These are phyloP conservation scores for Tetragonia tetragonoides DNA, from an alignment of 148 eudicot genomes.

Conservation along the genomic window DNA sequence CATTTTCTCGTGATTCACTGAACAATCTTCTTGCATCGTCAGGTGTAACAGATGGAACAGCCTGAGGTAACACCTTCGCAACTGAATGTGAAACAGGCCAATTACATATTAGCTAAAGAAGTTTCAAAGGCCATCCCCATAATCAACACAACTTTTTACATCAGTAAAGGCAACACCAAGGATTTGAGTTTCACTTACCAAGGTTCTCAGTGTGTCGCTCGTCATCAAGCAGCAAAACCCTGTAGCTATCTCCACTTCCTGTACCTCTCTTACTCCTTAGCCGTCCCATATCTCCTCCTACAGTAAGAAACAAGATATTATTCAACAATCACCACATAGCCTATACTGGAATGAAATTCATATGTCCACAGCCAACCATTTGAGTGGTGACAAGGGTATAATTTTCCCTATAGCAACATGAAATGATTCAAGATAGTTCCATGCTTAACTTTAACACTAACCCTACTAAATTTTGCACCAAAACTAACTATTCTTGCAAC, in stretches of 20 bases:
- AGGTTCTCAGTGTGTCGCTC: conserved; percentile 39
- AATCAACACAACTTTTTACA: no score
- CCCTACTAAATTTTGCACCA: neutral
- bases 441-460: neutral
- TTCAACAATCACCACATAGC: neutral
- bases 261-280: conserved; percentile 31
- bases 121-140: neutral
- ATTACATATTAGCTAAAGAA: neutral
- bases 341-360: neutral
- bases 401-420: neutral
- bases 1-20: conserved; percentile 30
- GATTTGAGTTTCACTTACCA: conserved; percentile 19
- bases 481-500: neutral
- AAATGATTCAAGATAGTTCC: neutral
- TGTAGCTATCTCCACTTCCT: conserved; percentile 41
- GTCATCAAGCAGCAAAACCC: conserved; percentile 43
- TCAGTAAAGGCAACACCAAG: neutral
- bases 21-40: conserved; percentile 41
- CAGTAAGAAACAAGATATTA: conserved; percentile 10
- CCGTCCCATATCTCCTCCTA: conserved; percentile 47
- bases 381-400: neutral
- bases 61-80: conserved; percentile 38
- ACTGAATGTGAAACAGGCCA: conserved; percentile 24
- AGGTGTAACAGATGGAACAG: conserved; percentile 44
- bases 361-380: neutral